Evolutionary conservation across 371 early-diverging fungal species (phyloP).

Genomic region (Mucor mucedo): DNA sequence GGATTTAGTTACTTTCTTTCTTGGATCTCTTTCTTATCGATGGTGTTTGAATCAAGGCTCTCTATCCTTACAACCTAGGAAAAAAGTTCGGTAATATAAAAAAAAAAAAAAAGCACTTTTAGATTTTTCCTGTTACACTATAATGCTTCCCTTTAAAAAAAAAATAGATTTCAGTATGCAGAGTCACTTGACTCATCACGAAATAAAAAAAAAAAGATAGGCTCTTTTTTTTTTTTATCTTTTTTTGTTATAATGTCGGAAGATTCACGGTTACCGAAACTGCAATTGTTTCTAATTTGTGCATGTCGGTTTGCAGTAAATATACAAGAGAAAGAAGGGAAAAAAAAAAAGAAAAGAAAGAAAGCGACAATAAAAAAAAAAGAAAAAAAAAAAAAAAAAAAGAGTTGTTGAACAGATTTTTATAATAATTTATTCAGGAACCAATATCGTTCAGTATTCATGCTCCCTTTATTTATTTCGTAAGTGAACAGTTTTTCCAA

Average conservation of each 20-base stretch:
- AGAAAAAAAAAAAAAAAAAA: not conserved
- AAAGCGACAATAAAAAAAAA: not conserved
- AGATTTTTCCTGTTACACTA: too few relatives aligned
- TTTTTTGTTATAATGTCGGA: constrained; percentile 8
- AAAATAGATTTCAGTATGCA: too few relatives aligned
- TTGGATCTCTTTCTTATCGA: too few relatives aligned
- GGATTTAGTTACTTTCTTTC: too few relatives aligned
- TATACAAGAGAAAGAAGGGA: not conserved
- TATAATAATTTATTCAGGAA: constrained; percentile 36
- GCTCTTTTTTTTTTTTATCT: not conserved
- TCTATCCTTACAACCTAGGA: too few relatives aligned
- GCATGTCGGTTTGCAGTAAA: constrained; percentile 49
- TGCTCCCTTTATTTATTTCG: constrained; percentile 61
- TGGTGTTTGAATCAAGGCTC: too few relatives aligned
- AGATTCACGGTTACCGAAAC: constrained; percentile 52
- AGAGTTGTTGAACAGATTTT: not conserved
- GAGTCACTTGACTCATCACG: not conserved
- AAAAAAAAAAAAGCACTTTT: too few relatives aligned
- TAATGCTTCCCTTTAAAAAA: too few relatives aligned
- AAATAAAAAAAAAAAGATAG: constrained; percentile 1
- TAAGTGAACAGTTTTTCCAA: constrained; percentile 23
- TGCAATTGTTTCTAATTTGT: constrained; percentile 62
- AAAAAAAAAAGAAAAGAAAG: not conserved
- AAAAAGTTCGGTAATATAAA: too few relatives aligned
- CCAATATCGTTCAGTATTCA: constrained; percentile 63